phyloP scores from a whole-genome alignment of 352 stramenopile species.

The Globisporangium paddicum region DNA sequence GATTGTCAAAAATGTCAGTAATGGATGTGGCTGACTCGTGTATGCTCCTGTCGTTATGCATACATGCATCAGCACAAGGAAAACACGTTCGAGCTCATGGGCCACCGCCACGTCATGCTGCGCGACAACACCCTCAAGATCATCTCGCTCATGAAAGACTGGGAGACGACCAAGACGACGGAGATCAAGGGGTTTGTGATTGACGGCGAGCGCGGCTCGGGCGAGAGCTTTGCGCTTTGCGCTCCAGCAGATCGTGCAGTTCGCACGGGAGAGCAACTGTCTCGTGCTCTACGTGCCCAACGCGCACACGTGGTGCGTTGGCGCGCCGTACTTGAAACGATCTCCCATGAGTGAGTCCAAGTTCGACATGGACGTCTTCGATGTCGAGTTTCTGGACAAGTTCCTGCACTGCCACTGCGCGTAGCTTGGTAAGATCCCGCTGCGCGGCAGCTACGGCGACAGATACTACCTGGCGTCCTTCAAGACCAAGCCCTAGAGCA shows the following conservation, averaged over 20 bases:
- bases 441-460: conserved; percentile 70
- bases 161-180: conserved; percentile 44
- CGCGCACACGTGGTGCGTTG: conserved; percentile 69
- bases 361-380: conserved; percentile 85
- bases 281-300: conserved; percentile 81
- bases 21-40: neutral
- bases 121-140: conserved; percentile 74
- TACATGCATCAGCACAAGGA: conserved; percentile 66
- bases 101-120: conserved; percentile 83
- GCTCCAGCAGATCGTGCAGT: conserved; percentile 87
- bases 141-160: conserved; percentile 71
- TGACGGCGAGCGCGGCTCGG: conserved; percentile 74
- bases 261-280: conserved; percentile 80
- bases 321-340: conserved; percentile 82
- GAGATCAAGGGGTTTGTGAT: conserved; percentile 59
- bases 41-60: neutral
- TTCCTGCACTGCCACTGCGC: conserved; percentile 73
- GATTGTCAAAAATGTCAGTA: too few relatives aligned
- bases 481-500: conserved; percentile 68
- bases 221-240: conserved; percentile 83
- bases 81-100: conserved; percentile 76
- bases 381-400: conserved; percentile 72
- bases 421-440: conserved; percentile 53
- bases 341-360: conserved; percentile 74
- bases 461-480: conserved; percentile 77